Conservation (phyloP, 441 rosid genomes). For the Macaranga tanarius region DNA sequence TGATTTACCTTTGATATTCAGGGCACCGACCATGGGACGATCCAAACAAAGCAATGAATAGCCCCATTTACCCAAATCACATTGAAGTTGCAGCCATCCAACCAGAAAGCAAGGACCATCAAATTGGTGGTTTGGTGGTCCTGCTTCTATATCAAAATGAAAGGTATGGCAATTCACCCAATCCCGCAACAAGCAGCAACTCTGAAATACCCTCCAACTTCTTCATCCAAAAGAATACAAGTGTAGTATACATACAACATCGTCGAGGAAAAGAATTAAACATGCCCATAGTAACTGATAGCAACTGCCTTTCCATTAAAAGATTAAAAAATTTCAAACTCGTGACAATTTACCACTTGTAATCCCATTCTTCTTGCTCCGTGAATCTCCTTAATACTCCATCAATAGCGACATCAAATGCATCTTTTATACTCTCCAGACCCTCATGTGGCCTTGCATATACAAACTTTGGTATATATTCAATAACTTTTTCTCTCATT, state of each 20-base stretch:
- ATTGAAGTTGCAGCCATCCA: background rate
- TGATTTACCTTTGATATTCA: background rate
- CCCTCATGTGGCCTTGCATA: slow-evolving; percentile 63
- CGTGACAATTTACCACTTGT: slow-evolving; percentile 48
- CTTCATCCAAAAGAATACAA: background rate
- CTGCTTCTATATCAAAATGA: background rate
- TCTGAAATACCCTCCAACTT: background rate
- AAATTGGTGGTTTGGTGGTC: background rate
- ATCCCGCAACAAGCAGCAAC: background rate
- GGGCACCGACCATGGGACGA: background rate
- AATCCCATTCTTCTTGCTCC: slow-evolving; percentile 59
- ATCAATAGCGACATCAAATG: slow-evolving; percentile 88
- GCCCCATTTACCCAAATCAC: background rate
- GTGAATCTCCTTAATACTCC: slow-evolving; percentile 68
- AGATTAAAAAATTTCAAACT: background rate
- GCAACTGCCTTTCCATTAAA: background rate
- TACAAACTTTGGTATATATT: slow-evolving; percentile 62
- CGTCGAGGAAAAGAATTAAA: background rate
- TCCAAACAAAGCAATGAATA: background rate
- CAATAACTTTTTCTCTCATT: slow-evolving; percentile 82
- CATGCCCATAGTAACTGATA: background rate
- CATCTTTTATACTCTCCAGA: slow-evolving; percentile 61
- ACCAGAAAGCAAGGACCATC: background rate
- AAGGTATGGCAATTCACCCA: background rate
- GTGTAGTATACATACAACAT: slow-evolving; percentile 1